Percentiles rank a stretch among this genome's conserved stretches.
phyloP scores from a whole-genome alignment of 2,329 filamentous ascomycete genomes.

The Aspergillus pseudoglaucus region DNA sequence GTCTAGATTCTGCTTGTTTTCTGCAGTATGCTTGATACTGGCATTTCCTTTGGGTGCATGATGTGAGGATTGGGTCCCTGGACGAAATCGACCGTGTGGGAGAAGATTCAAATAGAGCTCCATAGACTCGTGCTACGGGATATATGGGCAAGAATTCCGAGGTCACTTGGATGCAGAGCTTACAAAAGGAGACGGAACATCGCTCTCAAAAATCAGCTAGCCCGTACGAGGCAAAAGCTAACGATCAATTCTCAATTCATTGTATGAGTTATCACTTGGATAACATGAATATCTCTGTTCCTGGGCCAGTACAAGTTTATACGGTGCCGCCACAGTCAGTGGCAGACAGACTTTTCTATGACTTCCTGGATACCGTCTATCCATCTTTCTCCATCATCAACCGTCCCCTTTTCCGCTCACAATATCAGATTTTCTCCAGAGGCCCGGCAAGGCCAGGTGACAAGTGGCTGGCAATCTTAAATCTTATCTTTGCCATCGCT shows the following conservation, averaged over 20 bases:
- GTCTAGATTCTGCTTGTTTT: too few relatives aligned
- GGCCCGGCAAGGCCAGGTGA: conserved; percentile 22
- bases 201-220: conserved; percentile 22
- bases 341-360: neutral
- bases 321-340: conserved; percentile 11
- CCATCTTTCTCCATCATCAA: conserved; percentile 36
- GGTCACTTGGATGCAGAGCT: conserved; percentile 40
- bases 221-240: conserved; percentile 19
- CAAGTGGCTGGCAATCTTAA: conserved; percentile 35
- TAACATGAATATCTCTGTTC: conserved; percentile 37
- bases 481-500: conserved; percentile 36
- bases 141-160: conserved; percentile 44
- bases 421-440: conserved; percentile 25
- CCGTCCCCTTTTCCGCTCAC: conserved; percentile 28
- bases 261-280: conserved; percentile 39
- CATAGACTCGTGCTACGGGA: conserved; percentile 32
- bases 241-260: conserved; percentile 28
- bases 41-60: too few relatives aligned
- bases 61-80: conserved; percentile 27
- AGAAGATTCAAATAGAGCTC: conserved; percentile 37
- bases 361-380: conserved; percentile 32
- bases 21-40: too few relatives aligned
- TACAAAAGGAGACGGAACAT: conserved; percentile 33
- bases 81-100: conserved; percentile 41
- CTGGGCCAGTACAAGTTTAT: conserved; percentile 37